Conservation (phyloP, 2,329 filamentous ascomycete genomes). For the Penicillium sp. region DNA sequence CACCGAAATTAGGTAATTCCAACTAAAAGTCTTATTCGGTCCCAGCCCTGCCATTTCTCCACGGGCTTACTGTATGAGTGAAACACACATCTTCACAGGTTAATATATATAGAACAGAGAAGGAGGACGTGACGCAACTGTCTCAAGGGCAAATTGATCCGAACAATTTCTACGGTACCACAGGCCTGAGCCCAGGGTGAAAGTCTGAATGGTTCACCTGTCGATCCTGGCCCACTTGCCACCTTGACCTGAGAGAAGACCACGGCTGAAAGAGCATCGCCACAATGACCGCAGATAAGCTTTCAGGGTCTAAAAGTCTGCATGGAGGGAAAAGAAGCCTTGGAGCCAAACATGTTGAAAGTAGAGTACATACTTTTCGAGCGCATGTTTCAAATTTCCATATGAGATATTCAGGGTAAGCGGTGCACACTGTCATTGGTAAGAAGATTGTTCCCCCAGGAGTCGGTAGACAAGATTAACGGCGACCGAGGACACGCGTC, state of each 20-base stretch:
- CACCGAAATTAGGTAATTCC: not conserved
- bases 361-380: no score
- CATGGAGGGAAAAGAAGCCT: not conserved
- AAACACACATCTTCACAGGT: conserved; percentile 1
- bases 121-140: conserved; percentile 17
- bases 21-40: not conserved
- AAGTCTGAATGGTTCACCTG: conserved; percentile 11
- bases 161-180: not conserved
- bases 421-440: not conserved
- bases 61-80: not conserved
- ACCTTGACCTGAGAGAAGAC: not conserved
- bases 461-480: not conserved
- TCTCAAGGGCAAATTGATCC: conserved; percentile 3
- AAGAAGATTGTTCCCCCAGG: no score
- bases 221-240: conserved; percentile 21
- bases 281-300: conserved; percentile 16
- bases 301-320: conserved; percentile 10
- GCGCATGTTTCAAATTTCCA: not conserved
- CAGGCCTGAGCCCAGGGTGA: conserved; percentile 9
- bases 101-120: conserved; percentile 20
- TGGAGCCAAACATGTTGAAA: no score
- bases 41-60: not conserved
- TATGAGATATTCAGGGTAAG: not conserved
- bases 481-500: conserved; percentile 22
- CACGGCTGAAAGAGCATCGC: conserved; percentile 13